A percentile compares a stretch with the other conserved stretches of the same genome.
Evolutionary conservation across 2,329 filamentous ascomycete species (phyloP).

Genomic region (Ophiocordyceps polyrhachis-furcata): DNA sequence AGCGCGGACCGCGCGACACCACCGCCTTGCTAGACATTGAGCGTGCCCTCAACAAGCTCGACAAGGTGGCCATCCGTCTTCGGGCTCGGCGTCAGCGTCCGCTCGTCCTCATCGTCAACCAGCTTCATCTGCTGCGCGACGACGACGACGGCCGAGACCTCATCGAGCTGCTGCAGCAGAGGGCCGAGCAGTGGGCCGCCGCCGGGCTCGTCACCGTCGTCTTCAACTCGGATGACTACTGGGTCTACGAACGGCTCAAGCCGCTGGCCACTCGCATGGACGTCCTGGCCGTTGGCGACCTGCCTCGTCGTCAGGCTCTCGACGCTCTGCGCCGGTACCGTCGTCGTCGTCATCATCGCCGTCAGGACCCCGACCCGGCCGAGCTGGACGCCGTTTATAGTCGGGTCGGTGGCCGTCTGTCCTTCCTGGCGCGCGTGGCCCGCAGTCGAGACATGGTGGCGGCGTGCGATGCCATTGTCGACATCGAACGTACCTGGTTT

Average conservation of each 20-base stretch:
- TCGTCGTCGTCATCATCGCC: constrained; percentile 56
- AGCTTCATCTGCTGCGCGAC: constrained; percentile 76
- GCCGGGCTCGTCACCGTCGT: constrained; percentile 79
- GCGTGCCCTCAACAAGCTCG: constrained; percentile 89
- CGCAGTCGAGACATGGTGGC: constrained; percentile 63
- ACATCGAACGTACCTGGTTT: constrained; percentile 58
- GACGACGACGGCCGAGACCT: constrained; percentile 86
- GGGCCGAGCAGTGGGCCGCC: constrained; percentile 92
- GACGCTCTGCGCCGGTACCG: constrained; percentile 63
- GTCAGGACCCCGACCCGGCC: constrained; percentile 33
- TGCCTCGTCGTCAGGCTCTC: constrained; percentile 62
- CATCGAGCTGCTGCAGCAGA: constrained; percentile 84
- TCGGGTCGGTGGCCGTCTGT: constrained; percentile 70
- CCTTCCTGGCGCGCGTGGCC: constrained; percentile 79
- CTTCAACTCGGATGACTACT: constrained; percentile 95
- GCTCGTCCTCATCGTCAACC: constrained; percentile 85
- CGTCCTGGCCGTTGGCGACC: constrained; percentile 67
- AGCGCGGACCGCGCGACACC: constrained; percentile 78
- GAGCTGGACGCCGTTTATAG: constrained; percentile 66
- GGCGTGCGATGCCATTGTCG: constrained; percentile 56
- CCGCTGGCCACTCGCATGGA: constrained; percentile 89
- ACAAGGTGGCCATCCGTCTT: constrained; percentile 73
- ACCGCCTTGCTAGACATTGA: constrained; percentile 91
- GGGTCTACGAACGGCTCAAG: constrained; percentile 92
- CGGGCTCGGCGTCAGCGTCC: constrained; percentile 45